Conservation (phyloP, 208 protist genomes). For the Leishmania gerbilli region DNA sequence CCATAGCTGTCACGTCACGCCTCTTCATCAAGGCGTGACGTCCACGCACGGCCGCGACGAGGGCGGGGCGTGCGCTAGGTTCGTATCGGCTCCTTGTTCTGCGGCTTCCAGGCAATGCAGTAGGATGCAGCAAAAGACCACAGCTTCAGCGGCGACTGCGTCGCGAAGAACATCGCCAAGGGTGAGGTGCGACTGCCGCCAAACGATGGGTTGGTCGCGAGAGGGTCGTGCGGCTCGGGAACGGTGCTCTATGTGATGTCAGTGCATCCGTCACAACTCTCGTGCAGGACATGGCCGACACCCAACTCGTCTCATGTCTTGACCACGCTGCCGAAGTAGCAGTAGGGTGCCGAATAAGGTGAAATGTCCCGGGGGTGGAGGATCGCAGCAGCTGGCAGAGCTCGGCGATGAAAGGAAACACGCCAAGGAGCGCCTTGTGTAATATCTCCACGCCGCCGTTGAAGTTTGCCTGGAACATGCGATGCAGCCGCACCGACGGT, state of each 20-base stretch:
- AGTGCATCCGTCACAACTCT: slow-evolving; percentile 89
- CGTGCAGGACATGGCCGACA: slow-evolving; percentile 72
- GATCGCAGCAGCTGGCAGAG: slow-evolving; percentile 60
- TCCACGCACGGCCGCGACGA: slow-evolving; percentile 44
- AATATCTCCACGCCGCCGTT: slow-evolving; percentile 89
- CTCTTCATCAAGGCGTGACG: slow-evolving; percentile 48
- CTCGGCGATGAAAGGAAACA: slow-evolving; percentile 55
- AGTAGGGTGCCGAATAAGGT: slow-evolving; percentile 89
- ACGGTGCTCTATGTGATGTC: slow-evolving; percentile 42
- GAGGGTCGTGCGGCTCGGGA: slow-evolving; percentile 71
- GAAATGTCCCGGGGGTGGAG: slow-evolving; percentile 44
- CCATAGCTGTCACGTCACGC: slow-evolving; percentile 34
- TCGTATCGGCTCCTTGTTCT: slow-evolving; percentile 47
- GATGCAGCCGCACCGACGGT: slow-evolving; percentile 7
- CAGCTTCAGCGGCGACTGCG: slow-evolving; percentile 36
- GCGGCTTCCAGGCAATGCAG: slow-evolving; percentile 72
- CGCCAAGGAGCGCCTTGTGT: slow-evolving; percentile 49
- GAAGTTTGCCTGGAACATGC: slow-evolving; percentile 67
- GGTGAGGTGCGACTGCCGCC: slow-evolving; percentile 77
- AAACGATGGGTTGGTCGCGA: slow-evolving; percentile 83
- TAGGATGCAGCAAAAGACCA: slow-evolving; percentile 76
- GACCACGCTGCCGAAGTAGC: slow-evolving; percentile 71
- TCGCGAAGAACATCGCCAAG: slow-evolving; percentile 45
- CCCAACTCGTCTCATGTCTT: slow-evolving; percentile 51
- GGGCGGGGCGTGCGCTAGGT: slow-evolving; percentile 29